These are phyloP conservation scores for Xylaria castorea DNA, from an alignment of 495 filamentous ascomycete species.

Conservation along the genomic window DNA sequence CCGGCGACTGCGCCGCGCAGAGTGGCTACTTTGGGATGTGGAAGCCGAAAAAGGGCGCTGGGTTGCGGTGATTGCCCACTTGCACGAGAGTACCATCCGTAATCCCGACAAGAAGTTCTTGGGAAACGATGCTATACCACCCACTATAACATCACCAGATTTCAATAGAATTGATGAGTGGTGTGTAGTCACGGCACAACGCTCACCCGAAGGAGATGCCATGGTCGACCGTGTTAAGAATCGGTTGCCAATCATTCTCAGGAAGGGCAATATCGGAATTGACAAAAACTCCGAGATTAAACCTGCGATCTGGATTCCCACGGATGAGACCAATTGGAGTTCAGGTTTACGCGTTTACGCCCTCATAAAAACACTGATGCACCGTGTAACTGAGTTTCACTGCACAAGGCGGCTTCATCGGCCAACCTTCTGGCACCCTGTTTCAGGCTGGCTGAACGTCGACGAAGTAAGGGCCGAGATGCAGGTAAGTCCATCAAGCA, in stretches of 20 bases:
- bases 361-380: constrained; percentile 24
- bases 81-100: not conserved
- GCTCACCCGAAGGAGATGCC: constrained; percentile 4
- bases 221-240: constrained; percentile 14
- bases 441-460: constrained; percentile 21
- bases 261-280: not conserved
- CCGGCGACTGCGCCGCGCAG: constrained; percentile 19
- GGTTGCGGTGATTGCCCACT: constrained; percentile 21
- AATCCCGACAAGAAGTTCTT: constrained; percentile 9
- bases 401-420: not conserved
- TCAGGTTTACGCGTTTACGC: constrained; percentile 14
- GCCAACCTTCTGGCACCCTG: constrained; percentile 10
- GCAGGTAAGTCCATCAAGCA: constrained; percentile 12
- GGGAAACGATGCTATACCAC: not conserved
- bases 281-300: constrained; percentile 5
- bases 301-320: constrained; percentile 14
- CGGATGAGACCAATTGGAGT: constrained; percentile 14
- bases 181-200: constrained; percentile 20
- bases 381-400: constrained; percentile 17
- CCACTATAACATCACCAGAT: not conserved
- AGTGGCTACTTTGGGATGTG: constrained; percentile 24
- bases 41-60: constrained; percentile 20
- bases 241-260: constrained; percentile 1
- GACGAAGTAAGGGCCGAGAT: constrained; percentile 26
- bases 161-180: constrained; percentile 15